A percentile compares a stretch with the other conserved stretches of the same genome.
These are phyloP conservation scores for Begonia fuchsioides DNA, from an alignment of 306 rosid species.

Conservation along the genomic window DNA sequence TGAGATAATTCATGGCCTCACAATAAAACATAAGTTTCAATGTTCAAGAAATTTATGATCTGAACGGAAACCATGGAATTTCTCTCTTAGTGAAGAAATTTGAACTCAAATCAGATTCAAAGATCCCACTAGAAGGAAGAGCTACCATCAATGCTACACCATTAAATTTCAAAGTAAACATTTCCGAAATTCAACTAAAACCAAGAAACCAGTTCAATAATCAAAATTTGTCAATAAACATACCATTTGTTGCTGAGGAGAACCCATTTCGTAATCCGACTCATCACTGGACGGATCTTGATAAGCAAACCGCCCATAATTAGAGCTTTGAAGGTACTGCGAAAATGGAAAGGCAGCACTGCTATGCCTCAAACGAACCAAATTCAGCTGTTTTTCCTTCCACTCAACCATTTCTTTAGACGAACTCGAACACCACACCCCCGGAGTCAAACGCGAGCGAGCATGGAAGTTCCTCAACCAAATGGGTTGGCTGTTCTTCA, in stretches of 20 bases:
- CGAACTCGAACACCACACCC: slow-evolving; percentile 13
- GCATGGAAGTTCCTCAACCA: slow-evolving; percentile 9
- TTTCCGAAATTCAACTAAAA: slow-evolving; percentile 3
- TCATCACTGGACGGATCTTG: slow-evolving; percentile 52
- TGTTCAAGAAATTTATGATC: too few species aligned
- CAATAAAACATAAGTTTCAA: too few species aligned
- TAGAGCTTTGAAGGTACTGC: slow-evolving; percentile 33
- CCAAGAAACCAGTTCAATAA: slow-evolving; percentile 1
- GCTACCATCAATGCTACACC: too few species aligned
- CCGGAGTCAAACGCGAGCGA: slow-evolving; percentile 11
- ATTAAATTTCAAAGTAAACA: not conserved
- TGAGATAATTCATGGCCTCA: too few species aligned
- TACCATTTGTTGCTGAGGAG: slow-evolving; percentile 44
- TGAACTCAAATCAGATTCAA: too few species aligned
- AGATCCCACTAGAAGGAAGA: too few species aligned
- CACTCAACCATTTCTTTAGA: slow-evolving; percentile 14
- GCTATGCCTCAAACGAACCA: slow-evolving; percentile 13
- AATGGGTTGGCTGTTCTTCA: slow-evolving; percentile 3
- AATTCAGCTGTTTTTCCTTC: slow-evolving; percentile 11
- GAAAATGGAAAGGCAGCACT: slow-evolving; percentile 24
- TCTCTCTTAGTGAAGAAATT: too few species aligned
- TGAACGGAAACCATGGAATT: too few species aligned
- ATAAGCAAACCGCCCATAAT: slow-evolving; percentile 61
- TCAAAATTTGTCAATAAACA: slow-evolving; percentile 8
- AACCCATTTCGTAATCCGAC: slow-evolving; percentile 38